These are phyloP conservation scores for Whalleya microplaca DNA, from an alignment of 2,329 filamentous ascomycete species.

Conservation along the genomic window DNA sequence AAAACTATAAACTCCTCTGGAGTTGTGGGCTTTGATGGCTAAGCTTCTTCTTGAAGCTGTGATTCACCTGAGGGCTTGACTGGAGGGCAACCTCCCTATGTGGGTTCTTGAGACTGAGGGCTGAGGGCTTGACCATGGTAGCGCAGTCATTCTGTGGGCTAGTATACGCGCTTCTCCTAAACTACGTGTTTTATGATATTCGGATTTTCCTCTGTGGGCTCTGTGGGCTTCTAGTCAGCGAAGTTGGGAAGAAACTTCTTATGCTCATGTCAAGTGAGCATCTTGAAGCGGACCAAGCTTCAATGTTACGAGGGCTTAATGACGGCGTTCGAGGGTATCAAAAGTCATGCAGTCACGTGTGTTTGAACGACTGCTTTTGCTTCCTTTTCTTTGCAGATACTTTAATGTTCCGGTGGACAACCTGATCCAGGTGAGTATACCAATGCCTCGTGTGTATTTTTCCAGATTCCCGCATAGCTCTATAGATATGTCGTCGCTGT, in stretches of 20 bases:
- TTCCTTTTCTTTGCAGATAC: constrained; percentile 6
- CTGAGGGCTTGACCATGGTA: constrained; percentile 28
- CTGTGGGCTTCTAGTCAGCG: constrained; percentile 36
- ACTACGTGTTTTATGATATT: constrained; percentile 20
- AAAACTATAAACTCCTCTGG: constrained; percentile 45
- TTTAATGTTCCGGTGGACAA: constrained; percentile 3
- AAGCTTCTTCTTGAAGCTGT: constrained; percentile 48
- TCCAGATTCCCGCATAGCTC: constrained; percentile 9
- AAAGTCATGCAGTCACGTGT: constrained; percentile 24
- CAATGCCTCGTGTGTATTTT: constrained; percentile 4
- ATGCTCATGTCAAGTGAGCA: constrained; percentile 30
- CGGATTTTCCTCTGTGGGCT: constrained; percentile 41
- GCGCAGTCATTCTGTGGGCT: constrained; percentile 22
- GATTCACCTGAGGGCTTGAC: constrained; percentile 61
- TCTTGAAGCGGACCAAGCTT: constrained; percentile 39
- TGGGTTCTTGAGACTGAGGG: constrained; percentile 40
- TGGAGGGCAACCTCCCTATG: constrained; percentile 37
- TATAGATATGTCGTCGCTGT: constrained; percentile 12
- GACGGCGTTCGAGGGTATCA: constrained; percentile 39
- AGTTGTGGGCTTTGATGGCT: constrained; percentile 59
- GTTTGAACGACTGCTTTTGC: constrained; percentile 7
- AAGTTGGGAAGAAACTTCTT: constrained; percentile 40
- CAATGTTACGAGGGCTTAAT: constrained; percentile 39
- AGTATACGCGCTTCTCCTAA: constrained; percentile 16
- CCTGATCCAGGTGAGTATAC: constrained; percentile 33